Evolutionary conservation across 2,329 filamentous ascomycete genomes (phyloP).

Genomic region (Cryphonectria parasitica): DNA sequence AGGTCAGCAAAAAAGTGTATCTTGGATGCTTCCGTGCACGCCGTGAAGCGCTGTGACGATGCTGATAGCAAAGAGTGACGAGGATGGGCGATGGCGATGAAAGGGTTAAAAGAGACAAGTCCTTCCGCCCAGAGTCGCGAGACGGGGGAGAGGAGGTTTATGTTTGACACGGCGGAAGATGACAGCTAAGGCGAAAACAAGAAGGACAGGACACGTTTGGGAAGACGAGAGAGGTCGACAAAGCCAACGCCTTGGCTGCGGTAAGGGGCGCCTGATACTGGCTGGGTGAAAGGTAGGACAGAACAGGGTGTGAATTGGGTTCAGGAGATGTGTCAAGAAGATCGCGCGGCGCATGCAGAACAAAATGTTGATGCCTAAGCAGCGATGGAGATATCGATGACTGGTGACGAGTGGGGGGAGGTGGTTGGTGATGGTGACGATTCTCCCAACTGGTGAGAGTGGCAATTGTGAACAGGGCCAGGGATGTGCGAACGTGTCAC

Average conservation of each 20-base stretch:
- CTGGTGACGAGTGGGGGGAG: constrained; percentile 7
- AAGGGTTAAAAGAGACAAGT: background rate
- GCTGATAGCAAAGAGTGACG: constrained; percentile 15
- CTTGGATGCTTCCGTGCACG: background rate
- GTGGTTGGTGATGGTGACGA: background rate
- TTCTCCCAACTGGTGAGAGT: background rate
- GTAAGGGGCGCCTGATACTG: constrained; percentile 18
- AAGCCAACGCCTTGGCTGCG: constrained; percentile 27
- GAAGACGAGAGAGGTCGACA: constrained; percentile 19
- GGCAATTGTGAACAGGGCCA: background rate
- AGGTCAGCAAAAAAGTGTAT: constrained; percentile 18
- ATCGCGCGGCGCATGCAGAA: constrained; percentile 14
- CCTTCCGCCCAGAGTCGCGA: background rate
- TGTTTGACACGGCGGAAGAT: constrained; percentile 25
- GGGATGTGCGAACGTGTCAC: constrained; percentile 20
- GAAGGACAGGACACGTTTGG: constrained; percentile 26
- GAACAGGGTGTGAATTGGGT: background rate
- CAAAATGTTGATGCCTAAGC: constrained; percentile 9
- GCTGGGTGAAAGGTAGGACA: constrained; percentile 5
- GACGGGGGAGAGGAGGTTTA: constrained; percentile 11
- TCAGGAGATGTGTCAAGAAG: constrained; percentile 15
- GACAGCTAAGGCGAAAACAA: constrained; percentile 27
- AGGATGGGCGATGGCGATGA: constrained; percentile 12
- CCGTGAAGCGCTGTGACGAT: background rate
- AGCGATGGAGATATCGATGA: constrained; percentile 20